Evolutionary conservation across 257 asterid species (phyloP).

Genomic region (Eustoma russellianum): DNA sequence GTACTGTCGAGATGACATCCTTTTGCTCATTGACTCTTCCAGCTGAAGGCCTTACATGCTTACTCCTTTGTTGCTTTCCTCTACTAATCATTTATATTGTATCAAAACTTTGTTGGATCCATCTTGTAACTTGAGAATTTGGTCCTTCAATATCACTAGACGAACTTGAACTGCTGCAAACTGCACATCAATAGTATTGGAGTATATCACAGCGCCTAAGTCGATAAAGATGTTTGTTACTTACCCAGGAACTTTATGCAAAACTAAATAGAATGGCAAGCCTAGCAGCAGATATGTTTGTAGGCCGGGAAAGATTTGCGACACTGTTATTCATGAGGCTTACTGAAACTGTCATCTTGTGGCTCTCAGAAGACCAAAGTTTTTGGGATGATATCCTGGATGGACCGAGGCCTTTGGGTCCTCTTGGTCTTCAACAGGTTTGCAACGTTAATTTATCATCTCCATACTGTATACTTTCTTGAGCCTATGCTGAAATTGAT

Average conservation of each 20-base stretch:
- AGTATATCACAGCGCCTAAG: no score
- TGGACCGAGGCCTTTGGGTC: slow-evolving; percentile 84
- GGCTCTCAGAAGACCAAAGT: slow-evolving; percentile 93
- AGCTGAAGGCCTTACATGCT: no score
- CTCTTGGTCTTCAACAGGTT: slow-evolving; percentile 94
- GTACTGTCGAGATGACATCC: no score
- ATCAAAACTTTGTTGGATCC: no score
- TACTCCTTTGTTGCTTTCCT: no score
- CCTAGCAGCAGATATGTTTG: slow-evolving; percentile 89
- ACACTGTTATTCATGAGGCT: slow-evolving; percentile 89
- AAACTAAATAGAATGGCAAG: slow-evolving; percentile 84
- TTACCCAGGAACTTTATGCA: slow-evolving; percentile 73
- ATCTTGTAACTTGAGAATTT: no score
- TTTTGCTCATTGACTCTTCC: no score
- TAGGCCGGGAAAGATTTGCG: slow-evolving; percentile 95
- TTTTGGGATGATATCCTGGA: slow-evolving; percentile 97
- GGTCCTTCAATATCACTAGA: no score
- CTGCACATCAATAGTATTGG: no score
- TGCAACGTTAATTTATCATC: slow-evolving; percentile 7
- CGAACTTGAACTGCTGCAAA: no score
- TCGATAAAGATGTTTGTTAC: not conserved
- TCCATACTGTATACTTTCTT: not conserved
- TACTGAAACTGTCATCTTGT: slow-evolving; percentile 86
- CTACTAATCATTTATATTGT: no score
- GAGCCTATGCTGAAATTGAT: not conserved